Conservation (phyloP, 805 yeast species). For the Candida palmyrensis region DNA sequence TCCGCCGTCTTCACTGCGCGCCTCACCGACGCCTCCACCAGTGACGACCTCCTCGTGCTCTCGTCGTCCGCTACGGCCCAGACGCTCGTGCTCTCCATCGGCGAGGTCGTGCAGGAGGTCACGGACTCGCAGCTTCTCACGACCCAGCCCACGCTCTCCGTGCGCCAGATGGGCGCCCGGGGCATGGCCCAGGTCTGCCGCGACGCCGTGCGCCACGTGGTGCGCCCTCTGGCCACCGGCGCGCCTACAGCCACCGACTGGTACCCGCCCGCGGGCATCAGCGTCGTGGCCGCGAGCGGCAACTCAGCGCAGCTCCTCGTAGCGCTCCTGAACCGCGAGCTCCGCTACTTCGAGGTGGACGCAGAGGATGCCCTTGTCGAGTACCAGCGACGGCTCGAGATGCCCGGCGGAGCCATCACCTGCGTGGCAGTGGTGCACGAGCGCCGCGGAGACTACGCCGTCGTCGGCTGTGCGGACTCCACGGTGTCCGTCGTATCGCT, state of each 20-base stretch:
- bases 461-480: slow-evolving; percentile 68
- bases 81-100: slow-evolving; percentile 71
- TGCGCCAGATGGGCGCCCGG: slow-evolving; percentile 58
- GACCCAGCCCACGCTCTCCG: slow-evolving; percentile 57
- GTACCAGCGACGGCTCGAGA: slow-evolving; percentile 55
- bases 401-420: slow-evolving; percentile 45
- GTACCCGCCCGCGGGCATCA: slow-evolving; percentile 77
- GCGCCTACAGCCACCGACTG: slow-evolving; percentile 49
- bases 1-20: slow-evolving; percentile 61
- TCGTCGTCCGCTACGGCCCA: slow-evolving; percentile 51
- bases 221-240: slow-evolving; percentile 14
- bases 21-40: slow-evolving; percentile 35
- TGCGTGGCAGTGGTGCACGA: slow-evolving; percentile 37
- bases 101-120: slow-evolving; percentile 76
- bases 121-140: slow-evolving; percentile 57
- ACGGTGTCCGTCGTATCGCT: slow-evolving; percentile 66
- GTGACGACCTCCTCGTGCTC: slow-evolving; percentile 62
- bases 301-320: slow-evolving; percentile 66
- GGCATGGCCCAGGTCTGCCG: slow-evolving; percentile 71
- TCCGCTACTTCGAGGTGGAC: slow-evolving; percentile 80
- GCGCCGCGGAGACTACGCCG: slow-evolving; percentile 51
- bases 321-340: slow-evolving; percentile 65
- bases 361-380: slow-evolving; percentile 61
- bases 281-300: slow-evolving; percentile 53
- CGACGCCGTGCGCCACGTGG: slow-evolving; percentile 59